phyloP scores from a whole-genome alignment of 1,284 basidiomycete genomes.

The Tausonia pullulans region DNA sequence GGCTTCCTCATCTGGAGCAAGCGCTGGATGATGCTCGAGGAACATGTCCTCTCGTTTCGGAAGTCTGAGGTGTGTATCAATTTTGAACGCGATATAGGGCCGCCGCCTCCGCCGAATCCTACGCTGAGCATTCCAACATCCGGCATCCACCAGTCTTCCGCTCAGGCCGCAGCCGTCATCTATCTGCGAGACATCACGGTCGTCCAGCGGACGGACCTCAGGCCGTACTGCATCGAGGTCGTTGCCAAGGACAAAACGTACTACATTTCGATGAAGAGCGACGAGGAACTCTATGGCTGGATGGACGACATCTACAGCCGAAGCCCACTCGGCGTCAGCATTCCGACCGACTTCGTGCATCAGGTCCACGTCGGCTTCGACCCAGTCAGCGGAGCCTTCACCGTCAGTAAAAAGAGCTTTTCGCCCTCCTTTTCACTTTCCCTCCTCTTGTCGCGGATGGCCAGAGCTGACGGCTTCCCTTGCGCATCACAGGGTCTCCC shows the following conservation, averaged over 20 bases:
- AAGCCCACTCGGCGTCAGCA: slow-evolving; percentile 79
- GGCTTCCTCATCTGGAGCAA: slow-evolving; percentile 80
- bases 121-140: no score
- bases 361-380: slow-evolving; percentile 96
- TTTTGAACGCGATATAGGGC: no score
- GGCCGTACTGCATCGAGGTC: slow-evolving; percentile 78
- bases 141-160: slow-evolving; percentile 41
- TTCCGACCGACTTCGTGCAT: slow-evolving; percentile 94
- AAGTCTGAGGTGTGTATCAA: slow-evolving; percentile 70
- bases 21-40: slow-evolving; percentile 79
- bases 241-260: slow-evolving; percentile 72
- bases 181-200: slow-evolving; percentile 67
- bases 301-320: slow-evolving; percentile 90
- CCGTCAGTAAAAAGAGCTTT: slow-evolving; percentile 42
- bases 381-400: slow-evolving; percentile 84
- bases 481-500: slow-evolving; percentile 61
- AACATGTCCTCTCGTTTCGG: slow-evolving; percentile 69
- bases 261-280: slow-evolving; percentile 73
- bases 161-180: slow-evolving; percentile 52
- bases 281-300: slow-evolving; percentile 94
- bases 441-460: background rate
- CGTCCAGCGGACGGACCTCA: slow-evolving; percentile 81
- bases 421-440: background rate
- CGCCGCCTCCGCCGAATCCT: no score
- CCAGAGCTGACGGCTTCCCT: no score